Conservation (phyloP, 257 asterid species). For the Lavandula angustifolia region DNA sequence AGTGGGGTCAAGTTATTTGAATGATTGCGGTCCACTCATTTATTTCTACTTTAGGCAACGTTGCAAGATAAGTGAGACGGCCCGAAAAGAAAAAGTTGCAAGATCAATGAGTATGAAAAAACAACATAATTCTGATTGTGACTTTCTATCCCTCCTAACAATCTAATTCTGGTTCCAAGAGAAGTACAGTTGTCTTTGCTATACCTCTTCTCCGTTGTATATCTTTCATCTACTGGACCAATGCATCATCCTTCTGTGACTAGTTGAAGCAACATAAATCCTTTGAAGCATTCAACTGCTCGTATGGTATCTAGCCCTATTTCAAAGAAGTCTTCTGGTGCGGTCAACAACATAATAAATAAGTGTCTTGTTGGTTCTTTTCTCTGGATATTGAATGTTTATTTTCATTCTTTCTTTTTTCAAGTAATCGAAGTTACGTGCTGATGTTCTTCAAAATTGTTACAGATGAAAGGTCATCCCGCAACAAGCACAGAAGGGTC, state of each 20-base stretch:
- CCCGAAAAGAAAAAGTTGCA: no score
- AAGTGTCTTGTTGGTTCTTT: not conserved
- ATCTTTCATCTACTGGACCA: not conserved
- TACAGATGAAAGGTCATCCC: conserved; percentile 60
- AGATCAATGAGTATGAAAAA: no score
- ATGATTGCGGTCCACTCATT: no score
- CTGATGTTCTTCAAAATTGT: conserved; percentile 27
- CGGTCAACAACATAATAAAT: not conserved
- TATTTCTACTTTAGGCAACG: no score
- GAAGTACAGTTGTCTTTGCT: not conserved
- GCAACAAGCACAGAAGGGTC: conserved; percentile 60
- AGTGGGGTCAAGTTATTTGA: no score
- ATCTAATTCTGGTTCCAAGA: not conserved
- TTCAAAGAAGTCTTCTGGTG: conserved; percentile 3
- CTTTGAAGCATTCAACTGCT: not conserved
- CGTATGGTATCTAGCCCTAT: not conserved
- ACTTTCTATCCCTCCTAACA: not conserved
- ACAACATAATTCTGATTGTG: not conserved
- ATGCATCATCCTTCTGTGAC: not conserved
- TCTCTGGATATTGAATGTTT: not conserved
- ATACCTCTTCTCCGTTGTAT: not conserved
- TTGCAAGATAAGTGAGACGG: no score
- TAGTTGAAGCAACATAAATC: not conserved
- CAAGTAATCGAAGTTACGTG: conserved; percentile 17
- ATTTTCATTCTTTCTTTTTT: conserved; percentile 10